Evolutionary conservation across 2,329 filamentous ascomycete species (phyloP).

Genomic region (Colletotrichum caudatum): DNA sequence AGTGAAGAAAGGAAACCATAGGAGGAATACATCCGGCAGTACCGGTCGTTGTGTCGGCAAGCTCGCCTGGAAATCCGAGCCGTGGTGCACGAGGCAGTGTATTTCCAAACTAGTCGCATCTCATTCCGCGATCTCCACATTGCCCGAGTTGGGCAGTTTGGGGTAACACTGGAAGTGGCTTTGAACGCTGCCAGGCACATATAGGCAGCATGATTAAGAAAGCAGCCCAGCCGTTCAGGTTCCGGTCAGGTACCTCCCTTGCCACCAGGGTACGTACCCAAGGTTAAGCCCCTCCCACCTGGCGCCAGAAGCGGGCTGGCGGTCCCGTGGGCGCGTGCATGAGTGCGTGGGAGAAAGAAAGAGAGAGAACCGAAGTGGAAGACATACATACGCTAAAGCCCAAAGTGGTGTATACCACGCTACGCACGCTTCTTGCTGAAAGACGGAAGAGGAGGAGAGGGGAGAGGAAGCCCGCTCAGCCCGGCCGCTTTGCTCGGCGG

Average conservation of each 20-base stretch:
- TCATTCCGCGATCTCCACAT: conserved; percentile 22
- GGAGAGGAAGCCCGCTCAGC: too few species aligned
- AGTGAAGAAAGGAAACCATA: not conserved
- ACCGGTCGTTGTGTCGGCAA: not conserved
- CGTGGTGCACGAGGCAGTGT: not conserved
- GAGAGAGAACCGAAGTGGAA: not conserved
- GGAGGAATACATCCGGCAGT: not conserved
- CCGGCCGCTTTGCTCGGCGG: conserved; percentile 12
- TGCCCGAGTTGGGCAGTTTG: conserved; percentile 10
- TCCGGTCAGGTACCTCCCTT: conserved; percentile 18
- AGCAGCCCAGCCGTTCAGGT: not conserved
- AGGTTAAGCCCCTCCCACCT: conserved; percentile 11
- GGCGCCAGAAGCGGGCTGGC: conserved; percentile 19
- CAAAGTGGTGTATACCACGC: not conserved
- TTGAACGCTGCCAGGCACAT: conserved; percentile 28
- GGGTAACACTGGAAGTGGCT: conserved; percentile 31
- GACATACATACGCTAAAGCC: conserved; percentile 4
- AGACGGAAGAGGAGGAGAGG: not conserved
- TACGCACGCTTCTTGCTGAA: conserved; percentile 5
- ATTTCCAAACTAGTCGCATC: not conserved
- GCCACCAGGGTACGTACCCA: conserved; percentile 8
- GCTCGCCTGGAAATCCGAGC: not conserved
- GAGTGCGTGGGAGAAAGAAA: not conserved
- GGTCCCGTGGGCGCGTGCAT: not conserved
- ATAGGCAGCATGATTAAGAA: not conserved